These are phyloP conservation scores for Aspergillus sergii DNA, from an alignment of 2,329 filamentous ascomycete species.

Conservation along the genomic window DNA sequence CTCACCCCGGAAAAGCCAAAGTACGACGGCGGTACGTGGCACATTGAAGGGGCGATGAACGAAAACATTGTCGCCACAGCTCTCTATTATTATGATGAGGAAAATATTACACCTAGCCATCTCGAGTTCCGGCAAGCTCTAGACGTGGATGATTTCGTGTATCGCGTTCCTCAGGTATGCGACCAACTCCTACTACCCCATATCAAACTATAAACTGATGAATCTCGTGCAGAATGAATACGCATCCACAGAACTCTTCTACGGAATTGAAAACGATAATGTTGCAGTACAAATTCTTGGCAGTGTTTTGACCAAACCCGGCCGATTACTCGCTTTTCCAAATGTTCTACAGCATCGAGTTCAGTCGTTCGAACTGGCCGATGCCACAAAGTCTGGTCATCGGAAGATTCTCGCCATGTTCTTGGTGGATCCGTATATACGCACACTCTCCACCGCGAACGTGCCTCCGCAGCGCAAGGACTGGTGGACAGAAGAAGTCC, in stretches of 20 bases:
- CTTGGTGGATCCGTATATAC: slow-evolving; percentile 27
- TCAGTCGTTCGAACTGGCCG: slow-evolving; percentile 22
- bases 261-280: slow-evolving; percentile 8
- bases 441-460: slow-evolving; percentile 30
- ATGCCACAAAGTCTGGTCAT: slow-evolving; percentile 25
- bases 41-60: slow-evolving; percentile 56
- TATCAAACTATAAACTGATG: background rate
- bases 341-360: slow-evolving; percentile 25
- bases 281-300: slow-evolving; percentile 7
- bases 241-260: slow-evolving; percentile 2
- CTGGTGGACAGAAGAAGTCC: slow-evolving; percentile 7
- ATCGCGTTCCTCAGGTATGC: background rate
- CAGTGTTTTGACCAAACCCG: slow-evolving; percentile 1
- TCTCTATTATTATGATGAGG: slow-evolving; percentile 65
- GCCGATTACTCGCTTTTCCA: slow-evolving; percentile 14
- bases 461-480: slow-evolving; percentile 23
- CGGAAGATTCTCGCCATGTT: slow-evolving; percentile 31
- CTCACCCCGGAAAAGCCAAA: slow-evolving; percentile 60
- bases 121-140: slow-evolving; percentile 53
- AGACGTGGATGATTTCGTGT: background rate
- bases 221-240: background rate
- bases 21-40: slow-evolving; percentile 50
- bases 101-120: slow-evolving; percentile 60
- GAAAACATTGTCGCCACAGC: slow-evolving; percentile 66
- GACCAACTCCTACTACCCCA: background rate